phyloP scores from a whole-genome alignment of 1,284 basidiomycete species.

The Sutorius eximius region DNA sequence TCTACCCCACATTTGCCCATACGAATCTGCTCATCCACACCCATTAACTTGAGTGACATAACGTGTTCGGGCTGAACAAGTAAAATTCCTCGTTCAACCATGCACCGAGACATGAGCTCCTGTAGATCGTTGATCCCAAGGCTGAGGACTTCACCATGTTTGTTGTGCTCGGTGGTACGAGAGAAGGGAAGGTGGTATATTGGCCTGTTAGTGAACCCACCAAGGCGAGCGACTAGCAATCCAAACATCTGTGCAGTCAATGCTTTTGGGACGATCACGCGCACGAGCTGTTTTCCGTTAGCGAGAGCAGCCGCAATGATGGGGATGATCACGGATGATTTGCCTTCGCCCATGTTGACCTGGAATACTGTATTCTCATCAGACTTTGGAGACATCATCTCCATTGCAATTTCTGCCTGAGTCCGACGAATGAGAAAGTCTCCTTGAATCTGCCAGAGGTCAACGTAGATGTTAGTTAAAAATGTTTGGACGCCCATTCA shows the following conservation, averaged over 20 bases:
- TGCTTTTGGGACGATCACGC: no score
- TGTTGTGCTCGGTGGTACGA: conserved; percentile 21
- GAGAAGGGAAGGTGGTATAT: conserved; percentile 52
- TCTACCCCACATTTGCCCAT: neutral
- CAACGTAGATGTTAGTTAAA: neutral
- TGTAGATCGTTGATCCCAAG: no score
- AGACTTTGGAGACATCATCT: conserved; percentile 48
- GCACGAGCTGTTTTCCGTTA: conserved; percentile 38
- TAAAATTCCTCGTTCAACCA: no score
- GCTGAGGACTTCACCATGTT: no score
- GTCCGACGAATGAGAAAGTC: conserved; percentile 27
- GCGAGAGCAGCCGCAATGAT: conserved; percentile 40
- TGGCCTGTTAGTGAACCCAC: conserved; percentile 46
- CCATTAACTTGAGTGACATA: no score
- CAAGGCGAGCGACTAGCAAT: conserved; percentile 42
- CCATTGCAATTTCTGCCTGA: conserved; percentile 40
- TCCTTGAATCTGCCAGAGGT: no score
- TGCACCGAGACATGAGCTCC: no score
- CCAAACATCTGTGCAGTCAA: conserved; percentile 44
- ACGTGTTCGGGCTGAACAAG: no score
- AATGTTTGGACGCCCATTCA: no score
- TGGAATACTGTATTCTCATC: neutral
- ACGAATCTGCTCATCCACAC: conserved; percentile 4
- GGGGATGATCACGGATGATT: neutral
- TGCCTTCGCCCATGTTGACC: neutral